A percentile compares a stretch with the other conserved stretches of the same genome.
Conservation (phyloP, 495 filamentous ascomycete species). For the Podospora tetraspora region DNA sequence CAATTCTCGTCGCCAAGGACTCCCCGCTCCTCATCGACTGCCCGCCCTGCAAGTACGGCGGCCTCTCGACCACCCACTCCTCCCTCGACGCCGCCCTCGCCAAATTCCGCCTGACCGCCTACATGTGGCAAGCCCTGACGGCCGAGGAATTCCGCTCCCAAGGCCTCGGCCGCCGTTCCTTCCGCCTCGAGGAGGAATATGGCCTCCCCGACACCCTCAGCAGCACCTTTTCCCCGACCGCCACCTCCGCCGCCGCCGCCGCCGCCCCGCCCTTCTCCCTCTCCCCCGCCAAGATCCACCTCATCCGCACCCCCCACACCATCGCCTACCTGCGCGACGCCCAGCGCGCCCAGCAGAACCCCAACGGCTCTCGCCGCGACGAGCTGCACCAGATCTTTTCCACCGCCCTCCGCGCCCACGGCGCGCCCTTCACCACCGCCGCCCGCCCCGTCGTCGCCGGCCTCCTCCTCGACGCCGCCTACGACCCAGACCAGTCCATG, state of each 20-base stretch:
- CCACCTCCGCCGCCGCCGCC: background rate
- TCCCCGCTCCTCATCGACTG: conserved; percentile 9
- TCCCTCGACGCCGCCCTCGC: conserved; percentile 40
- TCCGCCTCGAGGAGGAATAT: conserved; percentile 48
- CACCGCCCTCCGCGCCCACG: conserved; percentile 36
- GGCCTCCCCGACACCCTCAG: conserved; percentile 31
- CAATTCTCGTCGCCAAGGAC: conserved; percentile 40
- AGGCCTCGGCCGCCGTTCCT: conserved; percentile 45
- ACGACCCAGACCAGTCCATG: conserved; percentile 30
- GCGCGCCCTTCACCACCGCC: conserved; percentile 17
- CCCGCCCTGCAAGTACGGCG: conserved; percentile 25
- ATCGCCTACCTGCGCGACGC: conserved; percentile 35
- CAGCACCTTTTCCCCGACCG: conserved; percentile 16
- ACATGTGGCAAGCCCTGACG: conserved; percentile 49
- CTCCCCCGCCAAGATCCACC: conserved; percentile 39
- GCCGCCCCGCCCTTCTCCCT: conserved; percentile 18
- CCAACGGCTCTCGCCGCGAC: conserved; percentile 19
- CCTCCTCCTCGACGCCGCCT: conserved; percentile 29
- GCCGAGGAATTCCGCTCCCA: conserved; percentile 45
- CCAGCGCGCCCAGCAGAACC: conserved; percentile 34
- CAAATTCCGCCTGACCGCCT: conserved; percentile 48
- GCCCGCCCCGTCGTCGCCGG: conserved; percentile 1
- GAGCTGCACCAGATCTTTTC: conserved; percentile 38
- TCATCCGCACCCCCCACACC: conserved; percentile 40
- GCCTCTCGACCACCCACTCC: conserved; percentile 34